phyloP scores from a whole-genome alignment of 2,329 filamentous ascomycete species.

The Monosporascus sp. region DNA sequence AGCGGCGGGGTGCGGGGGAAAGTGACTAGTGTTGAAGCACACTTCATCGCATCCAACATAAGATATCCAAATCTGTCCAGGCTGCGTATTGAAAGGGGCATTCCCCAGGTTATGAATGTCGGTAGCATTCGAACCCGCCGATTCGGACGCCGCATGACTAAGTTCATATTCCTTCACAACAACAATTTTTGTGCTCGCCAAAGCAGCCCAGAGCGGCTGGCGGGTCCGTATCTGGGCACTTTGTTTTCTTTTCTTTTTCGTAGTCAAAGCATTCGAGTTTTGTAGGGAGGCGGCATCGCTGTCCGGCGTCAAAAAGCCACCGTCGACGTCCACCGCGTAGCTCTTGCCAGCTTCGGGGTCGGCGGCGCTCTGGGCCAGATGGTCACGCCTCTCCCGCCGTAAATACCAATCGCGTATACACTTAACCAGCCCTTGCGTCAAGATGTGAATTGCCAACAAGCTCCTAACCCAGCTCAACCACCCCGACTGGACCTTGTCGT shows the following conservation, averaged over 20 bases:
- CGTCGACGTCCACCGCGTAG: conserved; percentile 34
- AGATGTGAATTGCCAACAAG: conserved; percentile 67
- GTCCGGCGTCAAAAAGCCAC: conserved; percentile 49
- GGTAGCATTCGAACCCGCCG: conserved; percentile 67
- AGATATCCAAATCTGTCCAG: conserved; percentile 74
- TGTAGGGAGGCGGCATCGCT: conserved; percentile 48
- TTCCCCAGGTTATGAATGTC: conserved; percentile 74
- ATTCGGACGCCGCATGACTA: conserved; percentile 70
- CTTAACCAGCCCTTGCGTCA: conserved; percentile 67
- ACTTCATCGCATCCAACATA: conserved; percentile 75
- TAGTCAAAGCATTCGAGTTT: conserved; percentile 52
- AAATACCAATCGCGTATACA: conserved; percentile 67
- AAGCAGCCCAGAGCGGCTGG: conserved; percentile 89
- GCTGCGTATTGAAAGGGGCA: conserved; percentile 65
- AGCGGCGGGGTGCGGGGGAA: conserved; percentile 39
- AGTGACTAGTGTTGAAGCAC: conserved; percentile 68
- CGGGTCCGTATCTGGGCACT: conserved; percentile 85
- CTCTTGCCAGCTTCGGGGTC: conserved; percentile 62
- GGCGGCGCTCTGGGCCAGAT: conserved; percentile 39
- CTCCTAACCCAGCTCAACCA: conserved; percentile 64
- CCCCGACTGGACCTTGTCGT: conserved; percentile 48
- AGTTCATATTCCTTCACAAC: conserved; percentile 89
- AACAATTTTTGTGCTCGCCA: conserved; percentile 94
- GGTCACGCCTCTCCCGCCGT: conserved; percentile 52
- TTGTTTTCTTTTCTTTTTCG: conserved; percentile 85